Evolutionary conservation across 2,329 filamentous ascomycete species (phyloP).

Genomic region (Colletotrichum higginsianum): DNA sequence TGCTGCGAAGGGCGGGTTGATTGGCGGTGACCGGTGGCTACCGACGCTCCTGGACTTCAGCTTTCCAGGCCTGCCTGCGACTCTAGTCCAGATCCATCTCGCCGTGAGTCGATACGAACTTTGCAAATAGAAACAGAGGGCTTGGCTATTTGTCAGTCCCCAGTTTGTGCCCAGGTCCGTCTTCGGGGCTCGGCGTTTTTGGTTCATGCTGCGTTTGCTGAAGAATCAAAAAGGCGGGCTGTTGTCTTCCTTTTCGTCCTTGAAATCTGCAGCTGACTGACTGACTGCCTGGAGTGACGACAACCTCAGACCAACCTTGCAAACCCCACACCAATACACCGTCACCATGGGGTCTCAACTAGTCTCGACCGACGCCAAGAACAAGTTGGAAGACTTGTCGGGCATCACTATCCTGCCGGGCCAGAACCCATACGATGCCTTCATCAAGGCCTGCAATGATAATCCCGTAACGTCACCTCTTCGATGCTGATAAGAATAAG

Average conservation of each 20-base stretch:
- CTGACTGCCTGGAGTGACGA: not conserved
- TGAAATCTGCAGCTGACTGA: not conserved
- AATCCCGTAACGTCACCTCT: constrained; percentile 69
- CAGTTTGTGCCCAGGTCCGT: not conserved
- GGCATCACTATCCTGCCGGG: constrained; percentile 64
- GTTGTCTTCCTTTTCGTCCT: not conserved
- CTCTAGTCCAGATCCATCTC: constrained; percentile 3
- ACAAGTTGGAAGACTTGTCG: constrained; percentile 70
- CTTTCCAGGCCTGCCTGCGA: not conserved
- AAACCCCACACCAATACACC: too few species aligned
- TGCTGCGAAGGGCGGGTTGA: constrained; percentile 14
- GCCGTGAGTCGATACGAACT: not conserved
- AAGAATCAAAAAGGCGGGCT: not conserved
- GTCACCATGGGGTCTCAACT: constrained; percentile 54
- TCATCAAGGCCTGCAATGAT: constrained; percentile 78
- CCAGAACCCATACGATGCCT: constrained; percentile 82
- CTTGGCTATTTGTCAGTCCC: not conserved
- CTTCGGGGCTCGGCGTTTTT: not conserved
- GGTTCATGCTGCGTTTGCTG: not conserved
- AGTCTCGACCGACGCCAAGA: constrained; percentile 59
- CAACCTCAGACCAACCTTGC: not conserved
- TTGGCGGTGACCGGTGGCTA: constrained; percentile 7
- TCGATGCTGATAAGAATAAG: too few species aligned
- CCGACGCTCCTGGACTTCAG: not conserved
- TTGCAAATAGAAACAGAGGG: not conserved